A percentile compares a stretch with the other conserved stretches of the same genome.
phyloP scores from a whole-genome alignment of 495 filamentous ascomycete genomes.

The Terfezia claveryi region DNA sequence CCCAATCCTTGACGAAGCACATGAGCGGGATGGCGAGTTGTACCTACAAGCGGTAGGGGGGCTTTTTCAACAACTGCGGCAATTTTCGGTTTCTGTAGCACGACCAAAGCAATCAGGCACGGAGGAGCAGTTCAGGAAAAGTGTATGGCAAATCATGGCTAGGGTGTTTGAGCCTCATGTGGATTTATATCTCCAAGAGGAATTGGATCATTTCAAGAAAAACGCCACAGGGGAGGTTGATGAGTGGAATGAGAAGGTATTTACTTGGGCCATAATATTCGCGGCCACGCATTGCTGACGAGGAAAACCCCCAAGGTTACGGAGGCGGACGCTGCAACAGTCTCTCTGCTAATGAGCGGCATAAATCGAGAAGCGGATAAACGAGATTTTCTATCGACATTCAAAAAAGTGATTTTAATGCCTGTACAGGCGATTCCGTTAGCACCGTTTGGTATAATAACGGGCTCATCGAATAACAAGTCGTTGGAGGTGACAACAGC shows the following conservation, averaged over 20 bases:
- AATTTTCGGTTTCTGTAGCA: slow-evolving; percentile 45
- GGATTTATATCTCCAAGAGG: slow-evolving; percentile 81
- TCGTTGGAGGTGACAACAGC: slow-evolving; percentile 23
- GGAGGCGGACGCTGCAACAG: slow-evolving; percentile 72
- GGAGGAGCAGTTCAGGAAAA: slow-evolving; percentile 31
- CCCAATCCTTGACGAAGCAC: slow-evolving; percentile 71
- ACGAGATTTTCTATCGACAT: slow-evolving; percentile 82
- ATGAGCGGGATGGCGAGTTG: slow-evolving; percentile 46
- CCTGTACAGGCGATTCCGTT: slow-evolving; percentile 71
- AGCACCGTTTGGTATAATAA: slow-evolving; percentile 28
- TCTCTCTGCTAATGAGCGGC: slow-evolving; percentile 86
- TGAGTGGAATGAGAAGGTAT: slow-evolving; percentile 76
- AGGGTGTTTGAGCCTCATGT: slow-evolving; percentile 75
- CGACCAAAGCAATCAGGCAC: slow-evolving; percentile 30
- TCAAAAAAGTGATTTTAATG: slow-evolving; percentile 98
- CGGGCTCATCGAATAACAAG: slow-evolving; percentile 25
- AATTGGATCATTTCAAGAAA: slow-evolving; percentile 63
- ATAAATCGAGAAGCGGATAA: slow-evolving; percentile 90
- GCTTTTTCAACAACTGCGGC: slow-evolving; percentile 62
- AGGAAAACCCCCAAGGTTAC: neutral
- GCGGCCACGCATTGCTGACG: neutral
- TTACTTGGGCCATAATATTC: neutral
- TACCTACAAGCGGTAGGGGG: slow-evolving; percentile 76
- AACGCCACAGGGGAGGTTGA: slow-evolving; percentile 53
- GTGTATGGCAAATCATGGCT: slow-evolving; percentile 35